phyloP scores from a whole-genome alignment of 176 grass and related monocot species.

The Zoysia japonica region DNA sequence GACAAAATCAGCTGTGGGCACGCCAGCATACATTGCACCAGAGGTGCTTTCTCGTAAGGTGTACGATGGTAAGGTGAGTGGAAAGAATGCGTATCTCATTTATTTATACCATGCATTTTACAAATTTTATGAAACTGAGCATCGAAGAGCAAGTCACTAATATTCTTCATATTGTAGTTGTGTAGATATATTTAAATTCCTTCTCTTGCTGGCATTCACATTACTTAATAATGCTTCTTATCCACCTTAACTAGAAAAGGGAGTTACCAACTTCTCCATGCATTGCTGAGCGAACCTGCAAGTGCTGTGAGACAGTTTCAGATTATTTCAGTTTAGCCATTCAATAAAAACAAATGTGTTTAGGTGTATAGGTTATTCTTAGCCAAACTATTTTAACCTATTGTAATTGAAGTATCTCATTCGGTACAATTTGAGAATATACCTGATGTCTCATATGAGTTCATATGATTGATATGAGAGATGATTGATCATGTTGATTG shows the following conservation, averaged over 20 bases:
- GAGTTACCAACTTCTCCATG: background rate
- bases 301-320: background rate
- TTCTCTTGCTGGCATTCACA: constrained; percentile 27
- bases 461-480: background rate
- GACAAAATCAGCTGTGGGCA: constrained; percentile 86
- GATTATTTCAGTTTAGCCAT: constrained; percentile 25
- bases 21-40: constrained; percentile 79
- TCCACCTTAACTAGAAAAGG: background rate
- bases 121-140: constrained; percentile 15
- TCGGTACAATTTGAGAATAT: background rate
- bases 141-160: background rate
- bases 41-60: constrained; percentile 65
- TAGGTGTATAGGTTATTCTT: constrained; percentile 10
- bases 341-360: constrained; percentile 5
- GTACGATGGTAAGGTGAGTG: constrained; percentile 76
- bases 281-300: background rate
- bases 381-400: constrained; percentile 3
- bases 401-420: constrained; percentile 20
- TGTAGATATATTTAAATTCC: background rate
- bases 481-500: background rate
- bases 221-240: background rate
- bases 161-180: constrained; percentile 6
- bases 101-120: constrained; percentile 15
- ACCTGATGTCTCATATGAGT: constrained; percentile 10
- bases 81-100: constrained; percentile 17